Evolutionary conservation across 2,329 filamentous ascomycete species (phyloP).

Genomic region (Fusarium algeriense): DNA sequence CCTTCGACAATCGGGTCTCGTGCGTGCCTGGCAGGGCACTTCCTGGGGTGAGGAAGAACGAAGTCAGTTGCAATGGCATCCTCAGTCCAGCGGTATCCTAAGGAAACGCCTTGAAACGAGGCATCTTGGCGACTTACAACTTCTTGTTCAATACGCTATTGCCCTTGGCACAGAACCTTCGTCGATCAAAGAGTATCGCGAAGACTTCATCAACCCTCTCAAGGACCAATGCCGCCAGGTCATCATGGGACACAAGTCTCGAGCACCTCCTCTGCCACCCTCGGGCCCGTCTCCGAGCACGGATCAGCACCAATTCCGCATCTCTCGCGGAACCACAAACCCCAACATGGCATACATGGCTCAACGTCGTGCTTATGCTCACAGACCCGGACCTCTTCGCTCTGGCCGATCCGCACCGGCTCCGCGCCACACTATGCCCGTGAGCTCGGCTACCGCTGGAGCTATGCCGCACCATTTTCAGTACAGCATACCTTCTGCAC

Average conservation of each 20-base stretch:
- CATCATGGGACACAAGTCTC: conserved; percentile 53
- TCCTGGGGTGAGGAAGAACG: conserved; percentile 53
- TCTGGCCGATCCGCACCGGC: conserved; percentile 50
- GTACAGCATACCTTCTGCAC: conserved; percentile 40
- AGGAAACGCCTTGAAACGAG: conserved; percentile 61
- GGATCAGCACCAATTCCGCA: conserved; percentile 54
- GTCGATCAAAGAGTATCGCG: conserved; percentile 46
- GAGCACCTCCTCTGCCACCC: conserved; percentile 40
- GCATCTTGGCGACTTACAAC: conserved; percentile 56
- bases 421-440: conserved; percentile 42
- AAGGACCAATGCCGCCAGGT: conserved; percentile 52
- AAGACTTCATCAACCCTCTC: conserved; percentile 53
- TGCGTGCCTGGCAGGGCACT: conserved; percentile 54
- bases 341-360: conserved; percentile 54
- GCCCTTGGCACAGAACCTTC: conserved; percentile 53
- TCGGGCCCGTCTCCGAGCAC: conserved; percentile 45
- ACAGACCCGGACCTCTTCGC: conserved; percentile 46
- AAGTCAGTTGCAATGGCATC: conserved; percentile 55
- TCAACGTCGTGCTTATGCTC: conserved; percentile 52
- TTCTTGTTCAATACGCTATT: conserved; percentile 56
- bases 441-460: conserved; percentile 26
- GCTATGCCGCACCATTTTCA: conserved; percentile 43
- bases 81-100: conserved; percentile 56
- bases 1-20: conserved; percentile 55
- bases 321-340: conserved; percentile 52